Percentiles rank a stretch among this genome's conserved stretches.
Evolutionary conservation across 768 basidiomycete genomes (phyloP).

Genomic region (Zangia roseola): DNA sequence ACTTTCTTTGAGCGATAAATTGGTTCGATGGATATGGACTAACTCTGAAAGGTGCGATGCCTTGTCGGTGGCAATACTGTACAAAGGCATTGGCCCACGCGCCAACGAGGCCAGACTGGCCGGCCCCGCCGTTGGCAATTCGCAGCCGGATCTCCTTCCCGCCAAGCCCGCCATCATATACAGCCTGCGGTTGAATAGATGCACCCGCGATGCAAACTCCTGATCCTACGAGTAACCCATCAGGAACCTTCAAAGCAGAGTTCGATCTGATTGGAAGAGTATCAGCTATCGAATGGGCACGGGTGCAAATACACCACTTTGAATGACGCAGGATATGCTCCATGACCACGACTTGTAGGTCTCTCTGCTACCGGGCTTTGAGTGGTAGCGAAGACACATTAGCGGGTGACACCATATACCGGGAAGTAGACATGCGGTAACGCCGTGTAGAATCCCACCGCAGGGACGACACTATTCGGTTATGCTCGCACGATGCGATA

Average conservation of each 20-base stretch:
- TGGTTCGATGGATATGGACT: constrained; percentile 28
- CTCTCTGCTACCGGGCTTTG: not conserved
- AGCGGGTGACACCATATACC: too few species aligned
- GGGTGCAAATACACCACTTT: not conserved
- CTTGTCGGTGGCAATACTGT: constrained; percentile 15
- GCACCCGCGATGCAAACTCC: not conserved
- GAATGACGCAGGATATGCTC: not conserved
- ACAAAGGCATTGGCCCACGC: constrained; percentile 51
- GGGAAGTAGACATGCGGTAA: too few species aligned
- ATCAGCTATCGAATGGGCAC: not conserved
- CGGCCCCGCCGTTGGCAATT: constrained; percentile 51
- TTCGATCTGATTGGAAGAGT: constrained; percentile 1
- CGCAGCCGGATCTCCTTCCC: constrained; percentile 38
- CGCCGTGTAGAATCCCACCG: too few species aligned
- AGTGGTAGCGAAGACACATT: not conserved
- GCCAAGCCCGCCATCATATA: constrained; percentile 43
- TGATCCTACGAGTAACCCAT: constrained; percentile 7
- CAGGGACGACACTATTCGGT: too few species aligned
- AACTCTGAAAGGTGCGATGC: constrained; percentile 29
- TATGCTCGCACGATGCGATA: too few species aligned
- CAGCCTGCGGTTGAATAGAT: constrained; percentile 18
- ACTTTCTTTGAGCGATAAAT: not conserved
- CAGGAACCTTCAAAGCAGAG: not conserved
- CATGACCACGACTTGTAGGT: not conserved
- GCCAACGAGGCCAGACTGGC: constrained; percentile 49